Evolutionary conservation across 441 rosid genomes (phyloP).

Genomic region (Bocquillonia castaneifolia): DNA sequence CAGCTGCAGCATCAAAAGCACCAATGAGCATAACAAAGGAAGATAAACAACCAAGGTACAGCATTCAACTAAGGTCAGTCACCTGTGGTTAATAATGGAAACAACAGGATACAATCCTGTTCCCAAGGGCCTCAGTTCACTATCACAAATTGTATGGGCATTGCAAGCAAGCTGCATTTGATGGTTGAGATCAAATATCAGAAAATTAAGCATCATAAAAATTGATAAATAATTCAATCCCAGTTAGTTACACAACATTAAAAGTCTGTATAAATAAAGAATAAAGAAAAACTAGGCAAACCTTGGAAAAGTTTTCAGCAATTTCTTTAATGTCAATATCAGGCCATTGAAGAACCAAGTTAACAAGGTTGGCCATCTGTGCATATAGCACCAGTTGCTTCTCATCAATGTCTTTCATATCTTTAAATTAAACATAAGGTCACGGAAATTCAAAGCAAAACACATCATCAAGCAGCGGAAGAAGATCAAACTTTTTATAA

Average conservation of each 20-base stretch:
- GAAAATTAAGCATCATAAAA: slow-evolving; percentile 16
- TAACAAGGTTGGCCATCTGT: slow-evolving; percentile 91
- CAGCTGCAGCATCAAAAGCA: slow-evolving; percentile 57
- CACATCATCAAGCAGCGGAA: slow-evolving; percentile 1
- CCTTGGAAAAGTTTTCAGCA: slow-evolving; percentile 85
- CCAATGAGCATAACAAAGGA: slow-evolving; percentile 23
- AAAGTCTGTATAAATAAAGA: neutral
- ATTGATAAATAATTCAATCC: slow-evolving; percentile 1
- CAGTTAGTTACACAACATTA: neutral
- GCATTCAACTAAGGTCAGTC: slow-evolving; percentile 19
- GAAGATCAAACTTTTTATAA: slow-evolving; percentile 16
- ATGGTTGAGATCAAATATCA: slow-evolving; percentile 22
- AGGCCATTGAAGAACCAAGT: slow-evolving; percentile 67
- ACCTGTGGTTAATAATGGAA: slow-evolving; percentile 95
- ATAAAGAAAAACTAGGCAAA: slow-evolving; percentile 20
- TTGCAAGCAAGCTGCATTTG: slow-evolving; percentile 85
- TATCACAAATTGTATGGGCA: slow-evolving; percentile 90
- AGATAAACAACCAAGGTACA: slow-evolving; percentile 15
- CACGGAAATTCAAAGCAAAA: slow-evolving; percentile 1
- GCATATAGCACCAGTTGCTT: slow-evolving; percentile 84
- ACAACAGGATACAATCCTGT: slow-evolving; percentile 88
- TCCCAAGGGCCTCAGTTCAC: slow-evolving; percentile 90
- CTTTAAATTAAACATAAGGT: slow-evolving; percentile 35
- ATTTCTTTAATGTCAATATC: slow-evolving; percentile 61
- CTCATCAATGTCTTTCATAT: slow-evolving; percentile 71